Evolutionary conservation across 208 protist genomes (phyloP).

Genomic region (Trypanosoma conorhini): DNA sequence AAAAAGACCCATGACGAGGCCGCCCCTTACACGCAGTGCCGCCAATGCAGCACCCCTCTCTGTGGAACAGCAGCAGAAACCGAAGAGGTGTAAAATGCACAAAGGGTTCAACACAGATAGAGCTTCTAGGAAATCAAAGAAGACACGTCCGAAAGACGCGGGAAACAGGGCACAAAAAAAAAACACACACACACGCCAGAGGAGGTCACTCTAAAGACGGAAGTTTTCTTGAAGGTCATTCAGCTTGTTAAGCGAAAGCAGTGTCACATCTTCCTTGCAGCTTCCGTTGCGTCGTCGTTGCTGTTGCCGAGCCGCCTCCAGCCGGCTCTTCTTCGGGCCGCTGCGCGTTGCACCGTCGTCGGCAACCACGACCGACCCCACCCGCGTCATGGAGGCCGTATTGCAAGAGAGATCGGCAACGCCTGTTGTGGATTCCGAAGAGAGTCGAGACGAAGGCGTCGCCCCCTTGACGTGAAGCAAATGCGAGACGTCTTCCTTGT

Average conservation of each 20-base stretch:
- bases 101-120: not conserved
- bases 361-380: not conserved
- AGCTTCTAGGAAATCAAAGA: not conserved
- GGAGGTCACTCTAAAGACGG: conserved; percentile 11
- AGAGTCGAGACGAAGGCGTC: not conserved
- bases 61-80: not conserved
- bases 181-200: not conserved
- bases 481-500: conserved; percentile 12
- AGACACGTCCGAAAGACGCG: not conserved
- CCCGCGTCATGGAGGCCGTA: not conserved
- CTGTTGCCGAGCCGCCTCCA: conserved; percentile 26
- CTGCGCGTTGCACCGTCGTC: not conserved
- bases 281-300: conserved; percentile 8
- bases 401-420: not conserved
- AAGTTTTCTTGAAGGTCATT: conserved; percentile 25
- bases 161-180: not conserved
- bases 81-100: not conserved
- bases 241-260: conserved; percentile 22
- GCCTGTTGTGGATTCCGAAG: conserved; percentile 7
- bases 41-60: not conserved
- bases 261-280: conserved; percentile 6
- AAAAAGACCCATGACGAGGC: conserved; percentile 5
- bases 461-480: not conserved
- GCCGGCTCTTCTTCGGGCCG: conserved; percentile 27
- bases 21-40: not conserved